These are phyloP conservation scores for Cladobotryum mycophilum DNA, from an alignment of 2,329 filamentous ascomycete genomes.

Conservation along the genomic window DNA sequence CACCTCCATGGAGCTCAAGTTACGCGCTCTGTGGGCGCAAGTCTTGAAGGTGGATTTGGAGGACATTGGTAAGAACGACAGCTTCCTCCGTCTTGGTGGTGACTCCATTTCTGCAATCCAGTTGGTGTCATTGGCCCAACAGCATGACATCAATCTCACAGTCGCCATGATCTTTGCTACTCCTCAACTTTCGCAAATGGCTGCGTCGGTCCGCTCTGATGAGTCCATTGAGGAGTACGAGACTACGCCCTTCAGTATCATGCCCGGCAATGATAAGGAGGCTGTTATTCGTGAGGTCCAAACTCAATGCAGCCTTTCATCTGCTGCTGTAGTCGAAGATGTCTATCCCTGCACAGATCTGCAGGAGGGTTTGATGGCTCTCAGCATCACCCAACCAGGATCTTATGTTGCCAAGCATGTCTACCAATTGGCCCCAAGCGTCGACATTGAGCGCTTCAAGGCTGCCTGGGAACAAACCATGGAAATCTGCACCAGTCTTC, in stretches of 20 bases:
- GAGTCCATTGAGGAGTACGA: not conserved
- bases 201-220: not conserved
- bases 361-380: conserved; percentile 20
- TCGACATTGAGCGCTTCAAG: conserved; percentile 19
- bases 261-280: not conserved
- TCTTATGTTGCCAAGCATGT: conserved; percentile 27
- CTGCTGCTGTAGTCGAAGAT: conserved; percentile 11
- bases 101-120: conserved; percentile 14
- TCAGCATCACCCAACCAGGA: conserved; percentile 24
- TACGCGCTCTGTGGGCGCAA: conserved; percentile 1
- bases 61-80: conserved; percentile 13
- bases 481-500: conserved; percentile 6
- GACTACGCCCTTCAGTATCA: conserved; percentile 1
- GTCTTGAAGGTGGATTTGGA: not conserved
- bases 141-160: conserved; percentile 8
- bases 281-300: not conserved
- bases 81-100: conserved; percentile 14
- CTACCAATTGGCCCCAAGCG: conserved; percentile 14
- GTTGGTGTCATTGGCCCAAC: conserved; percentile 11
- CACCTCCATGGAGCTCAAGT: conserved; percentile 1
- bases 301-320: not conserved
- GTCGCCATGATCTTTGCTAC: conserved; percentile 12
- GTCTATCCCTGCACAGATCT: conserved; percentile 18
- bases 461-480: conserved; percentile 20
- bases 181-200: conserved; percentile 8